Conservation (phyloP, 805 yeast species). For the Suhomyces pyralidae region DNA sequence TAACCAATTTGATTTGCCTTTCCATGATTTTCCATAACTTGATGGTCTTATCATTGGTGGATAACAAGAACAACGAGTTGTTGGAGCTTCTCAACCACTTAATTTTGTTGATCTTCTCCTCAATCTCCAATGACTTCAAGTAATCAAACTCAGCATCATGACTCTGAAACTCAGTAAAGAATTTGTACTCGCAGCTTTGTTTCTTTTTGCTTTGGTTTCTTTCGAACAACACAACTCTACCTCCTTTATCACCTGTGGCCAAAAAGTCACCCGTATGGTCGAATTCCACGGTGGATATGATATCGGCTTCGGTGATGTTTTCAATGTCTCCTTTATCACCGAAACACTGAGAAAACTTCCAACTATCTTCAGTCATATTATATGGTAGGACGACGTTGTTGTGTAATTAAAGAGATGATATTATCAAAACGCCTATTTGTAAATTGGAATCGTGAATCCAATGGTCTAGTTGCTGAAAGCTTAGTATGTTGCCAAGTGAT, state of each 20-base stretch:
- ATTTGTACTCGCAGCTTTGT: constrained; percentile 78
- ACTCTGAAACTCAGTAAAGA: constrained; percentile 94
- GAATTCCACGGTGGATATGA: constrained; percentile 94
- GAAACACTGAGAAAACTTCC: constrained; percentile 96
- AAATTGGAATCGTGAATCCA: background rate
- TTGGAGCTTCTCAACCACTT: constrained; percentile 91
- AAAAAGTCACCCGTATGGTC: constrained; percentile 91
- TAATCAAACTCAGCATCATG: constrained; percentile 99
- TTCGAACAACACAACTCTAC: constrained; percentile 93
- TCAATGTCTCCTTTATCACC: constrained; percentile 98
- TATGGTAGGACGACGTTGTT: background rate
- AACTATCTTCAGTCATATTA: constrained; percentile 37
- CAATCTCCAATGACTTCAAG: constrained; percentile 91
- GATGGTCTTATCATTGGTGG: constrained; percentile 97
- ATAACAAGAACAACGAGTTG: constrained; percentile 83
- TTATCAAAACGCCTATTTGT: background rate
- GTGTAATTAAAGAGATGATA: background rate
- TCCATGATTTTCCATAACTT: constrained; percentile 96
- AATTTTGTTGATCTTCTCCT: constrained; percentile 96
- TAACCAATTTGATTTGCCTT: constrained; percentile 84
- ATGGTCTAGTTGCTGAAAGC: background rate
- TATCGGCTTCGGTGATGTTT: constrained; percentile 93
- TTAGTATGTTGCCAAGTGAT: background rate
- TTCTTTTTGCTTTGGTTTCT: constrained; percentile 71
- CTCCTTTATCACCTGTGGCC: constrained; percentile 99